phyloP scores from a whole-genome alignment of 768 basidiomycete species.

The Lactarius akahatsu region DNA sequence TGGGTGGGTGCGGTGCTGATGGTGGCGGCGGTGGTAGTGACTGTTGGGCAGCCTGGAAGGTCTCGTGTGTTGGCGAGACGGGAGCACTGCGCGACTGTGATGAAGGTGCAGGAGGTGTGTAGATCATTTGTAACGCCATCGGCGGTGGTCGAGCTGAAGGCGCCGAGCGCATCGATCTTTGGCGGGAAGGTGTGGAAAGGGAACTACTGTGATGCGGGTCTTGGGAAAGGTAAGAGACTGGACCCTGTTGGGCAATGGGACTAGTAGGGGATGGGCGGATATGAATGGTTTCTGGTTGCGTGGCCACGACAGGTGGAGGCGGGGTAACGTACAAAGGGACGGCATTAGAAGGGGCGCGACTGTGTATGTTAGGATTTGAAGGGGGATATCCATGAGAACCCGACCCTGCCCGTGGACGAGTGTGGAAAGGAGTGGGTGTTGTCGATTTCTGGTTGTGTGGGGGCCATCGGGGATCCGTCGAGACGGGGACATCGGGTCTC shows the following conservation, averaged over 20 bases:
- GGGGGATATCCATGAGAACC: constrained; percentile 26
- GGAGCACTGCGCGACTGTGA: constrained; percentile 21
- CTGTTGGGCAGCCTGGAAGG: constrained; percentile 11
- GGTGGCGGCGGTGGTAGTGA: constrained; percentile 2
- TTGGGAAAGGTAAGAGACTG: constrained; percentile 9
- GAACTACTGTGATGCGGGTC: constrained; percentile 12
- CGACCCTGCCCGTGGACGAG: constrained; percentile 13
- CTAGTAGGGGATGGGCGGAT: constrained; percentile 27
- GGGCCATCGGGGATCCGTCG: constrained; percentile 4
- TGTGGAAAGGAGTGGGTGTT: constrained; percentile 2
- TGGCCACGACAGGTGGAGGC: constrained; percentile 10
- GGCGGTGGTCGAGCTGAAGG: constrained; percentile 16
- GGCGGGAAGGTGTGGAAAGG: constrained; percentile 2
- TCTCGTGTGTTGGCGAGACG: constrained; percentile 15
- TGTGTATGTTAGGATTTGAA: constrained; percentile 26
- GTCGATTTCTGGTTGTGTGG: constrained; percentile 5
- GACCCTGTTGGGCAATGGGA: not conserved
- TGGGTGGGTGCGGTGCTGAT: not conserved
- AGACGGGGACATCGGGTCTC: constrained; percentile 27
- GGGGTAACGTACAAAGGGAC: constrained; percentile 23
- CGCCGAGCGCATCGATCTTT: constrained; percentile 23
- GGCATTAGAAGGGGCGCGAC: constrained; percentile 20
- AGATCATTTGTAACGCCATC: constrained; percentile 26
- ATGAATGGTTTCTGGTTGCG: constrained; percentile 29
- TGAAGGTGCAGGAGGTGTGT: constrained; percentile 22